Base-by-base conservation (phyloP, 73 alveolate genomes). In the Uronychia binucleata region DNA sequence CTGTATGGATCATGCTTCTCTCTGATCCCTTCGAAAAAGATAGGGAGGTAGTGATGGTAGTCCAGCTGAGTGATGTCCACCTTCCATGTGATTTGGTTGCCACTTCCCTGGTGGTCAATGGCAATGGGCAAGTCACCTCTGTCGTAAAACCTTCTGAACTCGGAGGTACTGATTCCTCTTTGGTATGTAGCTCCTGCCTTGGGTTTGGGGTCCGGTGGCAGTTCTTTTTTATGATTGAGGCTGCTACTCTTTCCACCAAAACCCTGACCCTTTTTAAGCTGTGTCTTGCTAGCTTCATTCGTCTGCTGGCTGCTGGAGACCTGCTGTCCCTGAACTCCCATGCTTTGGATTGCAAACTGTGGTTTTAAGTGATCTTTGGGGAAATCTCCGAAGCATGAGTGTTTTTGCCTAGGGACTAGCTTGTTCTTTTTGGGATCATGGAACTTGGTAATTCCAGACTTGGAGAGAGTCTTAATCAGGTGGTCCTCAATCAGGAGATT, bases 351-450 rank as follows among this genome's bases (percentile, higher is more conserved):
- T n/a, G n/a, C n/a, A n/a, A n/a, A 80, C 77, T 32, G 77, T 33
- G 74, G 81, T 83, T 59, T 33, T 60, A 8, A 58, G 90, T 93
- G 94, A 57, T 95, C 98, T 59, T 86, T 94, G 0, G 99, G 99
- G 94, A 98, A 98, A 92, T 98, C 99, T 19, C 99, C 99, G 86
- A 98, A 98, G 57, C 99, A 99, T 29, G 98, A 94, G 91, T 97
- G 99, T 57, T 88, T 87, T 84, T 79, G 74, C 57, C 78, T 76
- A 0, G 94, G 94, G 34, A 88, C 76, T 32, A 88, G 81, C 27
- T 84, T 83, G 85, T 78, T 83, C 76, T 88, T 88, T 30, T 75
- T 67, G 34, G 84, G 82, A 46, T 88, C 86, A 82, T 58, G 67
- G 58, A 79, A 86, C 86, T 88, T 88, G 82, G 57, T 83, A 75